These are phyloP conservation scores for Fragilariopsis cylindrus DNA, from an alignment of 108 stramenopile genomes.

Conservation along the genomic window DNA sequence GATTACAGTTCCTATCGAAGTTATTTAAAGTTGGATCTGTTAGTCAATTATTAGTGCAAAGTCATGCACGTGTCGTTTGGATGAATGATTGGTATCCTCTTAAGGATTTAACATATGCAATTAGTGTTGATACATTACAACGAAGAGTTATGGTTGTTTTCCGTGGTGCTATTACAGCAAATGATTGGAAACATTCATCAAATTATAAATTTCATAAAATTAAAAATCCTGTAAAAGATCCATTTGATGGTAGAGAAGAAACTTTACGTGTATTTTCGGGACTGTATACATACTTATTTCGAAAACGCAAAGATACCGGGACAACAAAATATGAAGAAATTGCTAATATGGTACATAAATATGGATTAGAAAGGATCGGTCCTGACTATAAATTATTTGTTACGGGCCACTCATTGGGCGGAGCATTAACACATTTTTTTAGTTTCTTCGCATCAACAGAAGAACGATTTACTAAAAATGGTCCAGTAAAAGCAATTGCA, in stretches of 20 bases:
- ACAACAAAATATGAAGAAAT: slow-evolving; percentile 75
- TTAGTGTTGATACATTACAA: slow-evolving; percentile 56
- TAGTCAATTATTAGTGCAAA: slow-evolving; percentile 55
- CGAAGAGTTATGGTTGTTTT: slow-evolving; percentile 66
- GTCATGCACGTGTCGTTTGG: slow-evolving; percentile 64
- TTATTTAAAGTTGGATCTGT: slow-evolving; percentile 62
- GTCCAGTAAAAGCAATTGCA: slow-evolving; percentile 57
- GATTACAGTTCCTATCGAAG: slow-evolving; percentile 55
- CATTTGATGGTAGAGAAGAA: slow-evolving; percentile 40
- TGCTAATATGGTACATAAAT: slow-evolving; percentile 57
- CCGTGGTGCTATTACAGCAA: slow-evolving; percentile 64
- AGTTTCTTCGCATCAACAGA: slow-evolving; percentile 68
- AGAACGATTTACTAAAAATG: slow-evolving; percentile 63
- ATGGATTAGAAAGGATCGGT: slow-evolving; percentile 54
- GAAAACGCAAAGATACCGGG: slow-evolving; percentile 60
- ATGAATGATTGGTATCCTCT: slow-evolving; percentile 72
- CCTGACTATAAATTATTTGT: slow-evolving; percentile 52
- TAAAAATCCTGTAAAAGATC: slow-evolving; percentile 61
- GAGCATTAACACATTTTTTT: slow-evolving; percentile 57
- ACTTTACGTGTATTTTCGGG: slow-evolving; percentile 52
- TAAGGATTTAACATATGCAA: slow-evolving; percentile 62
- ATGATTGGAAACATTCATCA: slow-evolving; percentile 63
- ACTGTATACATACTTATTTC: slow-evolving; percentile 62
- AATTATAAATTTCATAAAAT: slow-evolving; percentile 37
- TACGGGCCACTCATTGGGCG: slow-evolving; percentile 68